Evolutionary conservation across 108 stramenopile genomes (phyloP), one percentile per base, ranked within the genome.

Genomic region (Pseudonitzschia pungens): DNA sequence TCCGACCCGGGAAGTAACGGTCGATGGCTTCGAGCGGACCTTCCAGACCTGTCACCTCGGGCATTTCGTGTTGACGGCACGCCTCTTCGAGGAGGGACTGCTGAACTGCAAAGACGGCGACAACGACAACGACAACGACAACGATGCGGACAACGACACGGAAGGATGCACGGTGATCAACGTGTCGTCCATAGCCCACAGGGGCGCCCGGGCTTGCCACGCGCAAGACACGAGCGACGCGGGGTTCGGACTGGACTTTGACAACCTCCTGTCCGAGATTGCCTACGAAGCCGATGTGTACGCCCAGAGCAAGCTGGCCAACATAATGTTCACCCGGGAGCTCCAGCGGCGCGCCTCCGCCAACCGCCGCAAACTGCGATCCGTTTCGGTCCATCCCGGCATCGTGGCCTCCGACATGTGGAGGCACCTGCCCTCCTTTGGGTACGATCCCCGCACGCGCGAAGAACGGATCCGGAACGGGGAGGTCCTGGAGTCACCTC

Each of bases 11-110:
- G 67, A 85, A 57, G 0, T 85, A 5, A 91, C 91, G 45, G 70
- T 77, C 28, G 93, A 94, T 77, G 89, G 89, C 11, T 87, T 70
- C 68, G 93, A 95, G 74, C 31, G 74, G 21, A 87, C 85, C 24
- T 84, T 94, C 50, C 87, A 85, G 62, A 80, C 82, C 22, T 89
- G 90, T 79, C 87, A 92, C 70, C 73, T 94, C 16, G 90, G 93
- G 32, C 93, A 92, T 68, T 94, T 90, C 80, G 74, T 71, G 10
- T 74, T 92, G 44, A 91, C 89, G 0, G 86, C 85, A 7, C 20
- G 52, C 54, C 72, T 92, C 6, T 64, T 67, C 64, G 89, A 3
- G 59, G 74, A 14, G 70, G 54, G 54, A 21, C 26, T 55, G 22
- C 20, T 55, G 54, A 55, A 55, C 22, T 12, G 20, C 10, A 55